These are phyloP conservation scores for Alternaria arborescens DNA, from an alignment of 2,329 filamentous ascomycete species.

Conservation along the genomic window DNA sequence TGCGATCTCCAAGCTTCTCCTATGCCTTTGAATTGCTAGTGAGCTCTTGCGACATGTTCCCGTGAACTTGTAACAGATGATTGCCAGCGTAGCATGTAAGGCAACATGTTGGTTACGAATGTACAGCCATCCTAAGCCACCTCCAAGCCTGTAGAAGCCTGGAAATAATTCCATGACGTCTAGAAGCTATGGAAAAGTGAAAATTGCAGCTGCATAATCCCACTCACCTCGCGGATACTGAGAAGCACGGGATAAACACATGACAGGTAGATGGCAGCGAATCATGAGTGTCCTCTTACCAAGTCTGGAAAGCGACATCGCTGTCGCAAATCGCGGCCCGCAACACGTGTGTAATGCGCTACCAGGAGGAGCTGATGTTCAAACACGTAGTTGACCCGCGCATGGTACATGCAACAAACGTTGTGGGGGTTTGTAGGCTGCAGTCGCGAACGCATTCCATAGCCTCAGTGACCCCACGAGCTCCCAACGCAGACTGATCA, in stretches of 20 bases:
- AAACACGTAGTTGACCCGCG: slow-evolving; percentile 2
- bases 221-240: neutral
- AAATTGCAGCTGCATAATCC: neutral
- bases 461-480: slow-evolving; percentile 11
- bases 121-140: neutral
- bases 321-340: neutral
- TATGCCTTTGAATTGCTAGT: neutral
- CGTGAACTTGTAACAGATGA: no score
- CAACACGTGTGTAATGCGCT: neutral
- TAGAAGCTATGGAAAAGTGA: neutral
- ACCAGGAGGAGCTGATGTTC: neutral
- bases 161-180: neutral
- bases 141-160: neutral
- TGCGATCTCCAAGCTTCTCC: no score
- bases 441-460: slow-evolving; percentile 12
- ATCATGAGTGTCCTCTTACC: neutral
- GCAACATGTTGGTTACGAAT: neutral
- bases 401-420: slow-evolving; percentile 10
- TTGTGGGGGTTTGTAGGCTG: neutral
- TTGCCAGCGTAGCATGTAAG: neutral
- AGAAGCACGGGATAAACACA: neutral
- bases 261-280: neutral
- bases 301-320: neutral
- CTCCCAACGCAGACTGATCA: slow-evolving; percentile 37
- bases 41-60: no score